Conservation (phyloP, 129 eudicot genomes). For the Calendula officinalis region DNA sequence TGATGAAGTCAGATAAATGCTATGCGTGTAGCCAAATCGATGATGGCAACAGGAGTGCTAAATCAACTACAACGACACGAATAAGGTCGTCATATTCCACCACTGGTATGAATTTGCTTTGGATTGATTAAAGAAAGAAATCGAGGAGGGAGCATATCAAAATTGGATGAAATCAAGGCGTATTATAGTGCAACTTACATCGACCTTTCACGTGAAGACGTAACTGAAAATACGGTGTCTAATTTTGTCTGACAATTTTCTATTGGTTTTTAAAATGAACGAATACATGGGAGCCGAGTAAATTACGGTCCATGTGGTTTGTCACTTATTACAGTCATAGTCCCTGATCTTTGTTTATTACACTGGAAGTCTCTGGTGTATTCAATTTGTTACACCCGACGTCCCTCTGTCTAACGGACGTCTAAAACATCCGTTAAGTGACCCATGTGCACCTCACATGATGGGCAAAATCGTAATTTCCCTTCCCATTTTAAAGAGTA, state of each 20-base stretch:
- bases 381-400: too few relatives aligned
- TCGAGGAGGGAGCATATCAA: neutral
- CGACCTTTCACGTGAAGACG: slow-evolving; percentile 19
- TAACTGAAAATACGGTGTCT: neutral
- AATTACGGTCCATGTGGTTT: too few relatives aligned
- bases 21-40: slow-evolving; percentile 3
- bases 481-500: too few relatives aligned
- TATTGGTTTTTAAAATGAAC: too few relatives aligned
- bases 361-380: too few relatives aligned
- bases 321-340: too few relatives aligned
- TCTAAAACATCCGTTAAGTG: too few relatives aligned
- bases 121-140: slow-evolving; percentile 8
- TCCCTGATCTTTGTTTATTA: too few relatives aligned
- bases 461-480: too few relatives aligned
- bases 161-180: slow-evolving; percentile 27
- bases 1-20: neutral
- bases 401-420: too few relatives aligned
- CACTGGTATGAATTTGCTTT: neutral
- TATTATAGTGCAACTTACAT: neutral
- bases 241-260: neutral
- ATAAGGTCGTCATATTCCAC: slow-evolving; percentile 37
- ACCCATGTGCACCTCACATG: too few relatives aligned
- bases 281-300: neutral
- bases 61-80: slow-evolving; percentile 24
- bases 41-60: slow-evolving; percentile 25